Base-by-base conservation (phyloP, 2,329 filamentous ascomycete genomes). In the Aspergillus phoenicis region DNA sequence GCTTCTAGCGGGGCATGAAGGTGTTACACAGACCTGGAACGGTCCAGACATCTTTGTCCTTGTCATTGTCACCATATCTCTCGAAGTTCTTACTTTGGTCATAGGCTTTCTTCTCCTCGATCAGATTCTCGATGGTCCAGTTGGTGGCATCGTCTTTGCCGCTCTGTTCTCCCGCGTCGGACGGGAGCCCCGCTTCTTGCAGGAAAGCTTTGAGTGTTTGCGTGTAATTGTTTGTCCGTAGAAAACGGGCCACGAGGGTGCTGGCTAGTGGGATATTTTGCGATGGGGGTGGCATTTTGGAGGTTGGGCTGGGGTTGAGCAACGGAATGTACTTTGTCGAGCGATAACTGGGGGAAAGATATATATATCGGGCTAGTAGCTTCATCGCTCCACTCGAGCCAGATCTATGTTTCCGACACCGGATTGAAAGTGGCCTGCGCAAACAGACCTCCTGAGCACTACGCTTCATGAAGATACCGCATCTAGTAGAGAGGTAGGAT, bases 181-280 rank as follows among this genome's bases (percentile, higher is more conserved):
- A 63, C 11, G 83, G 77, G 17, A 88, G 75, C 5, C 79, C 81
- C 8, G 85, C 84, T 71, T 88, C 86, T 51, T 73, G 69, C 59
- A 88, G 75, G 69, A 88, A 88, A n/a, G 81, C 82, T 26, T 81
- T 75, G 24, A 87, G 77, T 20, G 86, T 86, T 78, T 87, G 68
- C 2, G 68, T 65, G 63, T 80, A 81, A 58, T 77, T 72, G 62
- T 81, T 77, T 5, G 73, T 71, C 53, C 77, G 75, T 36, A 81
- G 68, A 49, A 78, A 81, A 6, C 78, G 76, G 38, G 79, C 79
- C 39, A 81, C 76, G 15, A 81, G 66, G 5, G 75, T 70, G 56
- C 71, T 71, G 49, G 73, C 67, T 39, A 75, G 64, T 28, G 70
- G 47, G 10, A 57, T 20, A 11, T 10, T 39, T 41, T 47, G 62